Base-by-base conservation (phyloP, 1,284 basidiomycete species). In the Ganoderma leucocontextum region DNA sequence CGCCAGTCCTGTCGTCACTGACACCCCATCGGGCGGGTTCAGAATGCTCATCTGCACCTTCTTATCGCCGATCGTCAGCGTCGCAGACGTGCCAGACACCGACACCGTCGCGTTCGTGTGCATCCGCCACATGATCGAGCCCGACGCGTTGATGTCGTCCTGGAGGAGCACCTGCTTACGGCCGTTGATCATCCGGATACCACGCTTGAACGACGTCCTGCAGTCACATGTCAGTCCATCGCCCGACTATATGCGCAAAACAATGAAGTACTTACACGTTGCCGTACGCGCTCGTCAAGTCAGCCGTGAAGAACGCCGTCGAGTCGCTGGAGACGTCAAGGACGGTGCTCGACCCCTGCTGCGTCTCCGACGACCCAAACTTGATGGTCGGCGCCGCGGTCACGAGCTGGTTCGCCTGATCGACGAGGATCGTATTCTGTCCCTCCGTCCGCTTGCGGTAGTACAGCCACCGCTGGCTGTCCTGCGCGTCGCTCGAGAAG, bases 381-480 rank as follows among this genome's bases (percentile, higher is more conserved):
- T 80, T 81, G 39, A 85, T 83, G 25, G 84, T 86, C 1, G 97
- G 95, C 15, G 87, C 85, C 41, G 92, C 93, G 49, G 78, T 78
- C 58, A 98, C 91, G 70, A 91, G 85, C 83, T 99, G 97, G 83
- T 99, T 99, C 58, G 81, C 78, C 72, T 86, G 81, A 79, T 89
- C 88, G 74, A 98, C 87, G 65, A 97, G 76, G 71, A 99, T 86
- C 2, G 95, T 96, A 86, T 99, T 99, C 84, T 99, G 98, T 19
- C 97, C 97, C 80, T 97, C 94, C 2, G 97, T 99, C 79, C 91
- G 89, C 87, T 97, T 99, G 79, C 97, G 91, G 87, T 98, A 99
- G 82, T 97, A 98, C 72, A 87, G 75, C 96, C 96, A 98, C 72
- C 96, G 87, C 22, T 83, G 77, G 49, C 90, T 87, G 68, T 86